Percentiles rank a stretch among this genome's conserved stretches.
Conservation (phyloP, 768 basidiomycete species). For the Favolaschia claudopus region DNA sequence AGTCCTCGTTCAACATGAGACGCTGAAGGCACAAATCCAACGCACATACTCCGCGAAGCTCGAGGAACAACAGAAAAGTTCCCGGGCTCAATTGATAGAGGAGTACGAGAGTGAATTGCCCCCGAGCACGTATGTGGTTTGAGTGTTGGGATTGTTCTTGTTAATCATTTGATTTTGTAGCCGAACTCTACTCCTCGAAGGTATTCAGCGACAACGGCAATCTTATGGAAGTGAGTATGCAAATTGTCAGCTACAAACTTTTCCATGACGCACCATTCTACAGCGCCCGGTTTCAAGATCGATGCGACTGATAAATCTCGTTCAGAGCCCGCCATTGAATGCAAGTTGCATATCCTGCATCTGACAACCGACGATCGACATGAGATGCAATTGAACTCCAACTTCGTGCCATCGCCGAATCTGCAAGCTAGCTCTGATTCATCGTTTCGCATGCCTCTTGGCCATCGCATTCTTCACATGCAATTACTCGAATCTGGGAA, state of each 20-base stretch:
- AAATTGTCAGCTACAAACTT: too few relatives aligned
- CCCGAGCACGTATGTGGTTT: not conserved
- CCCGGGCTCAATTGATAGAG: conserved; percentile 11
- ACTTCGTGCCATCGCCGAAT: conserved; percentile 42
- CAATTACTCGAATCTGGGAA: conserved; percentile 52
- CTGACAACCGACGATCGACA: conserved; percentile 47
- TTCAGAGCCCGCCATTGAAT: conserved; percentile 33
- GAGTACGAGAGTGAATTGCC: conserved; percentile 15
- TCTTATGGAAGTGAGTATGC: not conserved
- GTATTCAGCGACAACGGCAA: conserved; percentile 3
- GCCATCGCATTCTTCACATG: conserved; percentile 34
- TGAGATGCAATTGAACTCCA: conserved; percentile 39
- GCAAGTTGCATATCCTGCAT: conserved; percentile 40
- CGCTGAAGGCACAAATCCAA: conserved; percentile 10
- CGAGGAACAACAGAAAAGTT: conserved; percentile 13
- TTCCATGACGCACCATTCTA: too few relatives aligned
- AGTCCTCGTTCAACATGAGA: conserved; percentile 4
- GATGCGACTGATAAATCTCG: conserved; percentile 10
- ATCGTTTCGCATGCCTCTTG: conserved; percentile 35
- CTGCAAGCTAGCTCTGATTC: conserved; percentile 27
- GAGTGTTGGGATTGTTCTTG: not conserved
- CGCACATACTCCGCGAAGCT: not conserved
- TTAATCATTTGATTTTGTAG: not conserved
- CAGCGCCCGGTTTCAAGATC: too few relatives aligned
- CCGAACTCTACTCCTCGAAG: conserved; percentile 10